phyloP scores from a whole-genome alignment of 805 yeast species.

The Suhomyces sp. region DNA sequence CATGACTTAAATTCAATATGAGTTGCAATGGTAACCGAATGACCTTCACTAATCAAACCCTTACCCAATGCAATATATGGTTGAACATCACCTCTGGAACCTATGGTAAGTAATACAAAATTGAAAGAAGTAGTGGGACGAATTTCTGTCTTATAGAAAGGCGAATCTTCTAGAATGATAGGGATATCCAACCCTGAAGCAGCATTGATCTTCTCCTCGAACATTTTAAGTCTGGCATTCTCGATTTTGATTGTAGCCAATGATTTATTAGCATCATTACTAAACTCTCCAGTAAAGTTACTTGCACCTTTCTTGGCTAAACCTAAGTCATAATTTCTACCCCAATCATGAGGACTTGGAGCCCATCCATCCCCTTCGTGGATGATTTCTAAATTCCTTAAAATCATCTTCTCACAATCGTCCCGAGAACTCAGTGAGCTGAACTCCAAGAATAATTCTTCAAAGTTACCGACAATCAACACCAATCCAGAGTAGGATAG shows the following conservation, averaged over 20 bases:
- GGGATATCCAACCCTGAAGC: constrained; percentile 68
- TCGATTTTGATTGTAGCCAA: constrained; percentile 34
- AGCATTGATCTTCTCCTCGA: constrained; percentile 63
- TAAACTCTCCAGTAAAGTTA: background rate
- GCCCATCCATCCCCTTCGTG: constrained; percentile 24
- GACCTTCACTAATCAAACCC: constrained; percentile 79
- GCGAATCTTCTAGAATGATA: constrained; percentile 64
- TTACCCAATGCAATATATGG: constrained; percentile 90
- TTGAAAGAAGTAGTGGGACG: constrained; percentile 55
- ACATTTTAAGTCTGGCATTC: constrained; percentile 60
- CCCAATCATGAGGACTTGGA: constrained; percentile 27
- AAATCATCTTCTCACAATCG: constrained; percentile 61
- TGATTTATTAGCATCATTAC: constrained; percentile 6
- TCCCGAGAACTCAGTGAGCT: constrained; percentile 62
- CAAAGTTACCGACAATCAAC: constrained; percentile 68
- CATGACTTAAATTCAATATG: constrained; percentile 79
- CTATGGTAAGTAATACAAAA: constrained; percentile 79
- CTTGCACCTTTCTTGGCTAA: constrained; percentile 15
- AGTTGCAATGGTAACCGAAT: constrained; percentile 78
- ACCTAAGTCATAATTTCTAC: constrained; percentile 17
- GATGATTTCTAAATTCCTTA: constrained; percentile 49
- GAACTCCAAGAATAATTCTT: constrained; percentile 76
- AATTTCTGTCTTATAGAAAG: constrained; percentile 49
- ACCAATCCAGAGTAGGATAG: constrained; percentile 71
- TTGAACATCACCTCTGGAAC: constrained; percentile 96